Conservation (phyloP, 2,329 filamentous ascomycete genomes). For the Nigrospora sphaerica region DNA sequence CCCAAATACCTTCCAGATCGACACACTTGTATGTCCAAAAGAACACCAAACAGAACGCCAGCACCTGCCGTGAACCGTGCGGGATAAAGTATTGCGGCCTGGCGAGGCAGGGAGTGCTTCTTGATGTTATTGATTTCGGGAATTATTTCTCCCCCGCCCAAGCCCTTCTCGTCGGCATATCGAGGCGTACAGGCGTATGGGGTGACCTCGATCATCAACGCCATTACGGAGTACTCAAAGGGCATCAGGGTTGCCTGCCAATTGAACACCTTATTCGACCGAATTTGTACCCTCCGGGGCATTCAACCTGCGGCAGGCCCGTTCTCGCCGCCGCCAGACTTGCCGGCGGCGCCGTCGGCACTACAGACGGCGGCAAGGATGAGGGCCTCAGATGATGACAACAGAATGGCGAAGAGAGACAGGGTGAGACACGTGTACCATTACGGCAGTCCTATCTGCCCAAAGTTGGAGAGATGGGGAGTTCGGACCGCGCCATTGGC, state of each 20-base stretch:
- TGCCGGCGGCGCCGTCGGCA: constrained; percentile 9
- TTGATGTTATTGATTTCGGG: too few relatives aligned
- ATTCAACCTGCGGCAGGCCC: constrained; percentile 1
- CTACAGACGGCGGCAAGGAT: constrained; percentile 15
- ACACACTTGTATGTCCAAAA: constrained; percentile 19
- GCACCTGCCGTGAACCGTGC: constrained; percentile 9
- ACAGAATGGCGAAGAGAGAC: constrained; percentile 17
- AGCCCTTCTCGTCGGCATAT: constrained; percentile 9
- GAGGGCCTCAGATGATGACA: constrained; percentile 18
- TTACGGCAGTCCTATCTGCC: constrained; percentile 4
- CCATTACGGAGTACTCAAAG: constrained; percentile 15
- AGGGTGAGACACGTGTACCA: constrained; percentile 17
- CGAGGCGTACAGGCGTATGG: constrained; percentile 15
- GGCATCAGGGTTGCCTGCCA: constrained; percentile 22
- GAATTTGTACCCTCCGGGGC: constrained; percentile 6
- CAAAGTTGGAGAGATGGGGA: too few relatives aligned
- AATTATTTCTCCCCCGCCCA: constrained; percentile 11
- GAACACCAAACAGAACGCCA: constrained; percentile 17
- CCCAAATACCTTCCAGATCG: background rate
- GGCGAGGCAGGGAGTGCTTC: too few relatives aligned
- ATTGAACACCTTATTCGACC: constrained; percentile 21
- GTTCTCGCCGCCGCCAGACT: background rate
- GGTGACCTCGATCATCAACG: constrained; percentile 13
- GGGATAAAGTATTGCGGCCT: constrained; percentile 14
- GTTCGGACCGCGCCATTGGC: too few relatives aligned